Percentiles rank a stretch among this genome's conserved stretches.
Conservation (phyloP, 768 basidiomycete genomes). For the Boletus tylopilopsis region DNA sequence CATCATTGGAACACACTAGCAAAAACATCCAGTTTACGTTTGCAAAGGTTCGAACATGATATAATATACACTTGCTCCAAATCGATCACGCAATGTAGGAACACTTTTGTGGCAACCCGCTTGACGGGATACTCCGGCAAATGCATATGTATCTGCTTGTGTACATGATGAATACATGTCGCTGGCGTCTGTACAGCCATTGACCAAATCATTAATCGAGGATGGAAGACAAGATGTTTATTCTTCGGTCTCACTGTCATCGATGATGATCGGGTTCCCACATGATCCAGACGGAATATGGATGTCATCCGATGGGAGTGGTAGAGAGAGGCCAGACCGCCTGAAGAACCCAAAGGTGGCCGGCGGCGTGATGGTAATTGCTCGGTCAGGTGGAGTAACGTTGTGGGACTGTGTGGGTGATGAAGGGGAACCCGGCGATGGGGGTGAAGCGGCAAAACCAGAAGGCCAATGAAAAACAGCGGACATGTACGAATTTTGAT, state of each 20-base stretch:
- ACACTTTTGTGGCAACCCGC: constrained; percentile 14
- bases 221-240: neutral
- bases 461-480: neutral
- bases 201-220: neutral
- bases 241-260: constrained; percentile 18
- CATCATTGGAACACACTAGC: constrained; percentile 55
- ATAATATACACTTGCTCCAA: neutral
- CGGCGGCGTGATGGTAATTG: neutral
- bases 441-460: neutral
- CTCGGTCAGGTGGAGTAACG: neutral
- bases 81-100: constrained; percentile 8
- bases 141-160: too few relatives aligned
- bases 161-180: too few relatives aligned
- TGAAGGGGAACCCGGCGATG: neutral
- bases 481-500: neutral
- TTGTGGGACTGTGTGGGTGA: neutral
- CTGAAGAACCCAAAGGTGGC: neutral
- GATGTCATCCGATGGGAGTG: constrained; percentile 1
- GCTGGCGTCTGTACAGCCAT: too few relatives aligned
- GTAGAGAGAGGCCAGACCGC: constrained; percentile 3
- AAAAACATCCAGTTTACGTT: constrained; percentile 70
- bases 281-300: constrained; percentile 9
- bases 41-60: constrained; percentile 59
- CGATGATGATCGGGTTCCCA: constrained; percentile 23
- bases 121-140: too few relatives aligned